A percentile compares a stretch with the other conserved stretches of the same genome.
Evolutionary conservation across 129 eudicot genomes (phyloP).

Genomic region (Flaveria robusta): DNA sequence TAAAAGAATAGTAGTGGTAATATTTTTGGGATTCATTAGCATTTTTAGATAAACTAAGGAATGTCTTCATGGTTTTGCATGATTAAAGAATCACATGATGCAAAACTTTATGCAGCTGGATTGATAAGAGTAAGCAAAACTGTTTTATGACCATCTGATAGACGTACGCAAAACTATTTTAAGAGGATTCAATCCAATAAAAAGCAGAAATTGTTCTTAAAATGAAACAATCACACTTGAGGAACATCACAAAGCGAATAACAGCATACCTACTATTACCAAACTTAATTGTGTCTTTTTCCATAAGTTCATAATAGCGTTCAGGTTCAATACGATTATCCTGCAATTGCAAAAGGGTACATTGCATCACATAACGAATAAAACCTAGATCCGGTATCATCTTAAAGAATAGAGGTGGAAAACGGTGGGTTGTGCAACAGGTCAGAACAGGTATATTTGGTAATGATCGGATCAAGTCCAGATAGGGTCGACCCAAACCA

Average conservation of each 20-base stretch:
- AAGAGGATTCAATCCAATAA: not conserved
- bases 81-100: not conserved
- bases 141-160: not conserved
- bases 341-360: conserved; percentile 47
- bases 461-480: not conserved
- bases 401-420: not conserved
- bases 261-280: conserved; percentile 87
- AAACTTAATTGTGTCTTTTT: conserved; percentile 82
- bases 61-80: not conserved
- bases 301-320: conserved; percentile 87
- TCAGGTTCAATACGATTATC: conserved; percentile 81
- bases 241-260: not conserved
- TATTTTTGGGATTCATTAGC: not conserved
- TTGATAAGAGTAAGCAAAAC: not conserved
- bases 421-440: not conserved
- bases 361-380: conserved; percentile 20
- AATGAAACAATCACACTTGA: conserved; percentile 17
- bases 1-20: not conserved
- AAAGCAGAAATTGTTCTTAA: not conserved
- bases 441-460: not conserved
- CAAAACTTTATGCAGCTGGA: not conserved
- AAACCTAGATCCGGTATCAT: conserved; percentile 2
- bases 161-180: not conserved
- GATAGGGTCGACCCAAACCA: not conserved
- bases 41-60: not conserved